phyloP scores from a whole-genome alignment of 2,329 filamentous ascomycete species.

The Capronia coronata region DNA sequence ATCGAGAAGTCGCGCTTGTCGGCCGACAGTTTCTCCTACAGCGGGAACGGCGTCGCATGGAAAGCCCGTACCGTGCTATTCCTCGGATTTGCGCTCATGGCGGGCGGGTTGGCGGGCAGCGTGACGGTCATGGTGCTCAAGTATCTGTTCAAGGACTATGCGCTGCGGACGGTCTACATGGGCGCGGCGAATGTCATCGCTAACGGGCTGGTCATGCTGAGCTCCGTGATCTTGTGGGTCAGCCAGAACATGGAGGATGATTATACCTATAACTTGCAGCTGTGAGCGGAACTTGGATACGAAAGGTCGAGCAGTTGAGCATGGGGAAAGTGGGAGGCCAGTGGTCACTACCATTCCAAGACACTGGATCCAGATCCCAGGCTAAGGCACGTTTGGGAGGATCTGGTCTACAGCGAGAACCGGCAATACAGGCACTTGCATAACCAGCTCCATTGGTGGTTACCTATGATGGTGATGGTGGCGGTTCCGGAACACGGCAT shows the following conservation, averaged over 20 bases:
- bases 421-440: no score
- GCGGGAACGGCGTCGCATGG: constrained; percentile 61
- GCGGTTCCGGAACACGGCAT: no score
- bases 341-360: no score
- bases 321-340: no score
- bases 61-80: constrained; percentile 63
- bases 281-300: constrained; percentile 38
- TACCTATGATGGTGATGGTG: no score
- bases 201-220: constrained; percentile 61
- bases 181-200: constrained; percentile 60
- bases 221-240: constrained; percentile 61
- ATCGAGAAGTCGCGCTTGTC: constrained; percentile 62
- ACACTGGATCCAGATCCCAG: no score
- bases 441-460: no score
- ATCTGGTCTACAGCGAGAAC: no score
- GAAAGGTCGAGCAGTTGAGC: not conserved
- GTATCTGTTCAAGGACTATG: constrained; percentile 56
- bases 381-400: no score
- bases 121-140: constrained; percentile 63
- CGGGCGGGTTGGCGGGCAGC: constrained; percentile 60
- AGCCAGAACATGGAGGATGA: constrained; percentile 68
- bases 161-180: constrained; percentile 59
- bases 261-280: constrained; percentile 62
- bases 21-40: constrained; percentile 60
- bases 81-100: constrained; percentile 62